phyloP scores from a whole-genome alignment of 1,139 yeast genomes.

The Geotrichum australiense region DNA sequence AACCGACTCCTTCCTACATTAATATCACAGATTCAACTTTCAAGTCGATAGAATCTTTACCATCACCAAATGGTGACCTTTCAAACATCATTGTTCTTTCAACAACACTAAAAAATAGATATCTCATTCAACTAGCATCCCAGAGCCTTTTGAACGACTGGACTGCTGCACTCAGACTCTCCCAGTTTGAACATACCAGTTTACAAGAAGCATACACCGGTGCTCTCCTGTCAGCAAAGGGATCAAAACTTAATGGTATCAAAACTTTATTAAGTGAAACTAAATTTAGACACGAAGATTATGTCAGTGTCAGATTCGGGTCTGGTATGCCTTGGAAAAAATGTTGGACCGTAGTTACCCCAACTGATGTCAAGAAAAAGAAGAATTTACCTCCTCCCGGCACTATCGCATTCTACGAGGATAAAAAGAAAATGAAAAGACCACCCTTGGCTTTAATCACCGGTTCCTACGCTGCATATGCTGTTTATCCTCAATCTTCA shows the following conservation, averaged over 20 bases:
- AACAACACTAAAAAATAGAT: constrained; percentile 72
- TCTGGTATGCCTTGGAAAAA: constrained; percentile 98
- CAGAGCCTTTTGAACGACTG: constrained; percentile 42
- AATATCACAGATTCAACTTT: constrained; percentile 89
- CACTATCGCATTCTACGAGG: constrained; percentile 36
- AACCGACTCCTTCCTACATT: constrained; percentile 67
- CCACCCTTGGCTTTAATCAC: constrained; percentile 73
- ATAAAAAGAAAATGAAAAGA: constrained; percentile 49
- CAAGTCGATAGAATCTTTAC: constrained; percentile 59
- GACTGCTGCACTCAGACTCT: constrained; percentile 75
- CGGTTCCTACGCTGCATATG: constrained; percentile 68
- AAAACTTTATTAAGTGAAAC: constrained; percentile 78
- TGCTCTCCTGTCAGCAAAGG: constrained; percentile 81
- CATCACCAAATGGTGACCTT: constrained; percentile 56
- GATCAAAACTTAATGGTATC: constrained; percentile 78
- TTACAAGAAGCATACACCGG: constrained; percentile 96
- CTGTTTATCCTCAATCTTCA: constrained; percentile 85
- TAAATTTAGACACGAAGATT: constrained; percentile 81
- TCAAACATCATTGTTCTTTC: constrained; percentile 79
- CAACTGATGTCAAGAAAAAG: constrained; percentile 42
- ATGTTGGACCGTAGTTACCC: constrained; percentile 89
- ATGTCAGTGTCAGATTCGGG: constrained; percentile 92
- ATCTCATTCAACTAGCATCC: constrained; percentile 35
- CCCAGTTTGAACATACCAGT: constrained; percentile 70
- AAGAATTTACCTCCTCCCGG: constrained; percentile 36